Percentiles rank a stretch among this genome's conserved stretches.
These are phyloP conservation scores for Trichoderma koningii DNA, from an alignment of 2,329 filamentous ascomycete genomes.

Conservation along the genomic window DNA sequence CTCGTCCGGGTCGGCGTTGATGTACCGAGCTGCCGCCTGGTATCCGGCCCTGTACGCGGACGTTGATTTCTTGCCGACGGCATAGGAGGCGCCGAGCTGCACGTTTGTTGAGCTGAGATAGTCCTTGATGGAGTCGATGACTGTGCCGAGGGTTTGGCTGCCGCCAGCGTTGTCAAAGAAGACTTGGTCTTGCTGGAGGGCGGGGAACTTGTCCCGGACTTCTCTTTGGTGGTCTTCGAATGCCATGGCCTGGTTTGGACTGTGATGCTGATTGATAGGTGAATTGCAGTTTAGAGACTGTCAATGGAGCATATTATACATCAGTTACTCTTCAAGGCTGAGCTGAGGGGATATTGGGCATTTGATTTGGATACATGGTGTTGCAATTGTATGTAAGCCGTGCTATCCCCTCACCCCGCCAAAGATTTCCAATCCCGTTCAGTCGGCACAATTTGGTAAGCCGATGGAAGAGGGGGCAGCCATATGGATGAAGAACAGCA, in stretches of 20 bases:
- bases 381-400: too few relatives aligned
- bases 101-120: conserved; percentile 72
- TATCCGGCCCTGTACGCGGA: conserved; percentile 61
- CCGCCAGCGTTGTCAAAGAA: conserved; percentile 80
- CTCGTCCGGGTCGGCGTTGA: conserved; percentile 67
- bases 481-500: too few relatives aligned
- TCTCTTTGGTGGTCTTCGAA: conserved; percentile 3
- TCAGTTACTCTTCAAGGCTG: too few relatives aligned
- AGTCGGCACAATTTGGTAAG: too few relatives aligned
- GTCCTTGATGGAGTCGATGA: conserved; percentile 64
- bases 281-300: too few relatives aligned
- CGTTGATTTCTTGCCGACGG: conserved; percentile 60
- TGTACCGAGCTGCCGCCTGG: conserved; percentile 66
- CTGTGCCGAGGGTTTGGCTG: conserved; percentile 67
- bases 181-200: conserved; percentile 65
- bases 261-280: background rate
- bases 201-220: conserved; percentile 64
- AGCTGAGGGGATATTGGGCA: too few relatives aligned
- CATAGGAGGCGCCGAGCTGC: conserved; percentile 73
- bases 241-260: background rate
- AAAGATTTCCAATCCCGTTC: too few relatives aligned
- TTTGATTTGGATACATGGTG: too few relatives aligned
- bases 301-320: too few relatives aligned
- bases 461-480: too few relatives aligned
- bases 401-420: too few relatives aligned